Base-by-base conservation (phyloP, 768 basidiomycete genomes). In the Boletus coccyginus region DNA sequence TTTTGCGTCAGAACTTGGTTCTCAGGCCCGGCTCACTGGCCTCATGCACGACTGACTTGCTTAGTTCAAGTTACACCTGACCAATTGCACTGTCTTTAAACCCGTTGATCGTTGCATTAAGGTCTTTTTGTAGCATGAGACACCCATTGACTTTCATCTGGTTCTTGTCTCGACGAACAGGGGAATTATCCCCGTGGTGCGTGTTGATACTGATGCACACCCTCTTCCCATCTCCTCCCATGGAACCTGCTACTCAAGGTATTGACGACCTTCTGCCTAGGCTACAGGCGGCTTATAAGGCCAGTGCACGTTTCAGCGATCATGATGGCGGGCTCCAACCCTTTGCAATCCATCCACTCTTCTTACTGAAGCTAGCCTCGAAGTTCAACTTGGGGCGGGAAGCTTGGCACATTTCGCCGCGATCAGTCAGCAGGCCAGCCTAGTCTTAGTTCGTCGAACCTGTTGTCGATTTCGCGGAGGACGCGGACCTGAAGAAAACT, bases 381-480 rank as follows among this genome's bases (percentile, higher is more conserved):
- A 81, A 54, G 71, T 68, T 16, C 78, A 79, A 55, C n/a, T n/a
- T n/a, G n/a, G n/a, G 54, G 80, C 77, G 27, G 78, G 79, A 62
- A 78, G 72, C 35, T 64, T 81, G 17, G 77, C 78, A 3, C 74
- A 75, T 48, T 82, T 75, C 63, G 77, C 81, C 42, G 75, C 77
- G 2, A 74, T 81, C 54, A 82, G 77, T 62, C 79, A 81, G 59
- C 73, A 80, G 64, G 79, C 78, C 1, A 77, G 78, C 31, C 61
- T 82, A 21, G 79, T 81, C 17, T 79, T 79, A 4, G 77, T n/a
- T 82, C 52, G 75, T 81, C 8, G 80, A 81, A 61, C 80, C 78
- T 12, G 81, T 81, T 60, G 76, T 81, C 19, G 77, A 81, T 61
- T 80, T 81, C 57, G 69, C 73, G 27, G 79, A 70, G 33, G 80